Conservation (phyloP, 2,329 filamentous ascomycete species). For the Phoma herbarum region DNA sequence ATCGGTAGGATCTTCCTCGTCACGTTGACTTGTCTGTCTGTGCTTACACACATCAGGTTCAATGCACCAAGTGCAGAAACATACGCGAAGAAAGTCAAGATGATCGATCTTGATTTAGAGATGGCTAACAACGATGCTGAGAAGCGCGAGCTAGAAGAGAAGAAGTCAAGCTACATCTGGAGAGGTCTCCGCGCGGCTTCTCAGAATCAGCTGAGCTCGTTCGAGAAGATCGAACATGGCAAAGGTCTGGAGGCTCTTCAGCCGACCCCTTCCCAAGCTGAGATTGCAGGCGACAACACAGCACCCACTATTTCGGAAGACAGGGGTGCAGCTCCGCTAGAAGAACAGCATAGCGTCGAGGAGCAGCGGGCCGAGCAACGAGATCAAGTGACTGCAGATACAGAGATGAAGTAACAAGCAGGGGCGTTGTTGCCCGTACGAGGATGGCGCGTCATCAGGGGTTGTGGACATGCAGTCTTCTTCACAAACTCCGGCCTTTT, state of each 20-base stretch:
- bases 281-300: constrained; percentile 46
- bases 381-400: constrained; percentile 49
- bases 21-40: constrained; percentile 6
- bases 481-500: constrained; percentile 22
- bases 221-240: constrained; percentile 83
- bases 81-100: constrained; percentile 77
- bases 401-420: constrained; percentile 40
- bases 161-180: constrained; percentile 91
- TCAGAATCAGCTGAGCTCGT: constrained; percentile 74
- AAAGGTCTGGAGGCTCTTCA: constrained; percentile 69
- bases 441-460: constrained; percentile 37
- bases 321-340: constrained; percentile 49
- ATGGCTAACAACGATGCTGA: constrained; percentile 75
- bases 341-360: constrained; percentile 50
- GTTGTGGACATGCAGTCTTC: constrained; percentile 20
- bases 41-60: constrained; percentile 62
- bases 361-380: constrained; percentile 51
- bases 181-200: constrained; percentile 83
- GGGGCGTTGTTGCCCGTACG: constrained; percentile 38
- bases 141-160: constrained; percentile 67
- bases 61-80: constrained; percentile 73
- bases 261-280: constrained; percentile 46
- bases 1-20: constrained; percentile 56
- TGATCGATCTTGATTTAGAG: constrained; percentile 85
- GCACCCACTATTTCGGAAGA: constrained; percentile 46